Evolutionary conservation across 78 protist genomes (phyloP), one percentile per base, ranked within the genome.

Genomic region (Polysphondylium violaceum): DNA sequence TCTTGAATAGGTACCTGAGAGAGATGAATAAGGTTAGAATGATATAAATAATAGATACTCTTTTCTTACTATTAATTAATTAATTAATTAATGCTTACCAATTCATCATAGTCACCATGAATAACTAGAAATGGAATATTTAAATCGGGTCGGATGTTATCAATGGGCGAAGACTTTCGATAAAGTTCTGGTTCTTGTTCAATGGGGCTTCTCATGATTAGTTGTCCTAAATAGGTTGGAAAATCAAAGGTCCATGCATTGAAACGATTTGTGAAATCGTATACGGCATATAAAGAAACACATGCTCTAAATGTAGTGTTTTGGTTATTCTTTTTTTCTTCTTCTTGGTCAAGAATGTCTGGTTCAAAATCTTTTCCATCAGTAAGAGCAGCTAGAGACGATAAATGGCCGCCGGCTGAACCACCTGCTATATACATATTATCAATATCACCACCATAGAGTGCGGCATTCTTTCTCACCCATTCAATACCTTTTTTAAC

Each of bases 371-470:
- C 59, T 14, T 7, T 44, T 51, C 51, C 55, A n/a, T 72, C 77
- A 16, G 86, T 76, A 19, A 76, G 69, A 8, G 69, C 36, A 17
- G 60, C 63, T 23, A 64, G 43, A n/a, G 69, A 31, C 16, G 86
- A 65, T 1, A 76, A 12, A 29, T 76, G 86, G 12, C 86, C 86
- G 4, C 86, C 86, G 17, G 86, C 86, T 16, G 71, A 58, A 2
- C 86, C 86, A 14, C 86, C 86, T 21, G 60, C 56, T 47, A 76
- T 43, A 47, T 36, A 61, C 65, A 76, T 64, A n/a, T 27, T 36
- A 16, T 76, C 86, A 11, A 64, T 61, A 23, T 58, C 65, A 47
- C 86, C 86, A 14, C 86, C 86, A 47, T 76, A 64, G 86, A 47
- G 75, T 25, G 33, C 23, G 2, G 73, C 73, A 29, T 76, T 76